Evolutionary conservation across 208 protist genomes (phyloP).

Genomic region (Trypanosoma rangeli): DNA sequence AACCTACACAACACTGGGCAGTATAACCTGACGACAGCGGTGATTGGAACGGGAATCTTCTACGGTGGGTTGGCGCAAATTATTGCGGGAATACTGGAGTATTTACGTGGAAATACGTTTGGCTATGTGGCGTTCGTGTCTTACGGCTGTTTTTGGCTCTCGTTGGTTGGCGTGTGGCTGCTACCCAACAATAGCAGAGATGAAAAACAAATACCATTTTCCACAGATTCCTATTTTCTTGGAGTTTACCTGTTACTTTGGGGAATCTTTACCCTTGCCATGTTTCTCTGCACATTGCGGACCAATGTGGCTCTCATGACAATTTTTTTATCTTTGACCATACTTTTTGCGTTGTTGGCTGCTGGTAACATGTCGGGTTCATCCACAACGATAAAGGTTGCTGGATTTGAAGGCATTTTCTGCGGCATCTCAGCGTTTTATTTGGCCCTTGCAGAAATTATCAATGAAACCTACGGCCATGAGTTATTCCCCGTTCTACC

Average conservation of each 20-base stretch:
- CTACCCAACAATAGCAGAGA: slow-evolving; percentile 27
- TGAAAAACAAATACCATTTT: neutral
- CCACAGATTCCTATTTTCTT: slow-evolving; percentile 15
- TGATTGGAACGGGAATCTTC: slow-evolving; percentile 45
- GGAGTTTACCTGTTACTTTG: slow-evolving; percentile 29
- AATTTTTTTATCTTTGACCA: slow-evolving; percentile 23
- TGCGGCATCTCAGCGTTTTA: slow-evolving; percentile 56
- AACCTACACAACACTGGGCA: slow-evolving; percentile 51
- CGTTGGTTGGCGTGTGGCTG: slow-evolving; percentile 44
- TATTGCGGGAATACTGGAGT: slow-evolving; percentile 58
- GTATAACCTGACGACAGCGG: slow-evolving; percentile 33
- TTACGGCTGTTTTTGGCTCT: slow-evolving; percentile 63
- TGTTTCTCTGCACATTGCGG: slow-evolving; percentile 24
- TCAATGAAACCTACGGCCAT: slow-evolving; percentile 47
- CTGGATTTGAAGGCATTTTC: slow-evolving; percentile 48
- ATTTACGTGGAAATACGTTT: slow-evolving; percentile 51
- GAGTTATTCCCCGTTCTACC: slow-evolving; percentile 35
- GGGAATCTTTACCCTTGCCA: slow-evolving; percentile 29
- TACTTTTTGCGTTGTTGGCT: slow-evolving; percentile 46
- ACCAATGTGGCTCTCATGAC: slow-evolving; percentile 17
- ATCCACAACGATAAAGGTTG: slow-evolving; percentile 21
- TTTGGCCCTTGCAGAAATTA: slow-evolving; percentile 41
- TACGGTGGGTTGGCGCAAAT: slow-evolving; percentile 58
- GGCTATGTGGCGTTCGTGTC: slow-evolving; percentile 38
- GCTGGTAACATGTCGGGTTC: slow-evolving; percentile 32